Evolutionary conservation across 495 filamentous ascomycete species (phyloP).

Genomic region (Cercophora newfieldiana): DNA sequence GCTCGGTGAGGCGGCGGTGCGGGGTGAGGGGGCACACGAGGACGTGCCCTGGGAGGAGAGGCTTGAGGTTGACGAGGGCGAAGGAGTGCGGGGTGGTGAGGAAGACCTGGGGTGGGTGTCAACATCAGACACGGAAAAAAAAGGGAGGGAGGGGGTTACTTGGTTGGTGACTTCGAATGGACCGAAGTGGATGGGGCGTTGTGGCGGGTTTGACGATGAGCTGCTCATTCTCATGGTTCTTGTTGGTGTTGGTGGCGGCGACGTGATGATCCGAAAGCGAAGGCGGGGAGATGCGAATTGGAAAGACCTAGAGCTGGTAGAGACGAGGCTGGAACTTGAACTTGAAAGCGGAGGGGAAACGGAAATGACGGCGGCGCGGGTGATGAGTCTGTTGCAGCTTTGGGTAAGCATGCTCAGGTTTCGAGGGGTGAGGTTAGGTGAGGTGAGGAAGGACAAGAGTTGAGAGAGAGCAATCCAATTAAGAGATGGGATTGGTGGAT

Average conservation of each 20-base stretch:
- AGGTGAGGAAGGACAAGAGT: too few species aligned
- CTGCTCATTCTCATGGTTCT: background rate
- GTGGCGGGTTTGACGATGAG: background rate
- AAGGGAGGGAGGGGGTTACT: background rate
- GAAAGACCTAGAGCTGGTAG: too few species aligned
- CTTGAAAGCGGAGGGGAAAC: background rate
- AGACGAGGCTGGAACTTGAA: too few species aligned
- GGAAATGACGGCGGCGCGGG: slow-evolving; percentile 7
- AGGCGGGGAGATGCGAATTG: background rate
- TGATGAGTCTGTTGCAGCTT: slow-evolving; percentile 7
- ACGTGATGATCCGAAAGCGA: too few species aligned
- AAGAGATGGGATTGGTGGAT: background rate
- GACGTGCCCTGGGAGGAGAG: slow-evolving; percentile 89
- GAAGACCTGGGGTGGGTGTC: slow-evolving; percentile 63
- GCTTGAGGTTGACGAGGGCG: slow-evolving; percentile 92
- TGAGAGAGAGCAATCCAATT: background rate
- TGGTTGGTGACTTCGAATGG: slow-evolving; percentile 59
- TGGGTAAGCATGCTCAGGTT: background rate
- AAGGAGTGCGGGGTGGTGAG: slow-evolving; percentile 74
- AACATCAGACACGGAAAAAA: background rate
- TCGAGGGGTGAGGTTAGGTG: too few species aligned
- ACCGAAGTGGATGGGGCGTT: slow-evolving; percentile 57
- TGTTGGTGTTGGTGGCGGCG: too few species aligned
- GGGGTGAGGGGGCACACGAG: slow-evolving; percentile 68
- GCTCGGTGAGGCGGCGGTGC: slow-evolving; percentile 72